Conservation (phyloP, 2,329 filamentous ascomycete genomes). For the Ramichloridium luteum region DNA sequence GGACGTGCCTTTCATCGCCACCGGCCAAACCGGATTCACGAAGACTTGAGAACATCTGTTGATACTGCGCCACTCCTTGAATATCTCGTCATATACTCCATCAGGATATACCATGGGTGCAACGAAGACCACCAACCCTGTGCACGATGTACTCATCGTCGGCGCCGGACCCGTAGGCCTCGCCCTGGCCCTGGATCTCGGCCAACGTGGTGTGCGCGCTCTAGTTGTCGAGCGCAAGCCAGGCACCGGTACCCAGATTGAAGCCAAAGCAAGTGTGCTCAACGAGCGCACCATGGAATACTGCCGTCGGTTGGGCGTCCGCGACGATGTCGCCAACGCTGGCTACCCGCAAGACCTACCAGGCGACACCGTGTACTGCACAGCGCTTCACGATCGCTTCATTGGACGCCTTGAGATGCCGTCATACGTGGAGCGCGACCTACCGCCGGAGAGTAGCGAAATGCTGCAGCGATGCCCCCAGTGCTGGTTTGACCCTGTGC, state of each 20-base stretch:
- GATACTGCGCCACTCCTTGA: too few species aligned
- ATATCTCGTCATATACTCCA: too few species aligned
- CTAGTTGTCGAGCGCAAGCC: constrained; percentile 4
- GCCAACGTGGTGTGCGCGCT: constrained; percentile 3
- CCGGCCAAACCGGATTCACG: too few species aligned
- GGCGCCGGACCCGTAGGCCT: constrained; percentile 4
- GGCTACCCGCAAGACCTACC: constrained; percentile 3
- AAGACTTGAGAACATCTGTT: too few species aligned
- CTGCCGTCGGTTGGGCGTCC: constrained; percentile 2
- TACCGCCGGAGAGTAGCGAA: constrained; percentile 3
- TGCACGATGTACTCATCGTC: constrained; percentile 3
- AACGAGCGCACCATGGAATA: constrained; percentile 6
- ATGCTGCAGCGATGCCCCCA: constrained; percentile 5
- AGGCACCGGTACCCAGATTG: constrained; percentile 2
- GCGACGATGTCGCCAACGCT: background rate
- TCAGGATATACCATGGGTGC: too few species aligned
- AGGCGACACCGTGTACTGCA: constrained; percentile 4
- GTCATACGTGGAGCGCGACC: constrained; percentile 1
- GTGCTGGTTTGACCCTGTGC: constrained; percentile 5
- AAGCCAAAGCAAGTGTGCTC: constrained; percentile 4
- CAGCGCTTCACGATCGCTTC: constrained; percentile 3
- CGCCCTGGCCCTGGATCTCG: constrained; percentile 3
- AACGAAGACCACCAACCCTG: too few species aligned
- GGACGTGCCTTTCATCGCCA: too few species aligned
- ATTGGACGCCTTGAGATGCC: constrained; percentile 4